Conservation (phyloP, 202 grass and related monocot species). For the Schoenoplectus triqueter region DNA sequence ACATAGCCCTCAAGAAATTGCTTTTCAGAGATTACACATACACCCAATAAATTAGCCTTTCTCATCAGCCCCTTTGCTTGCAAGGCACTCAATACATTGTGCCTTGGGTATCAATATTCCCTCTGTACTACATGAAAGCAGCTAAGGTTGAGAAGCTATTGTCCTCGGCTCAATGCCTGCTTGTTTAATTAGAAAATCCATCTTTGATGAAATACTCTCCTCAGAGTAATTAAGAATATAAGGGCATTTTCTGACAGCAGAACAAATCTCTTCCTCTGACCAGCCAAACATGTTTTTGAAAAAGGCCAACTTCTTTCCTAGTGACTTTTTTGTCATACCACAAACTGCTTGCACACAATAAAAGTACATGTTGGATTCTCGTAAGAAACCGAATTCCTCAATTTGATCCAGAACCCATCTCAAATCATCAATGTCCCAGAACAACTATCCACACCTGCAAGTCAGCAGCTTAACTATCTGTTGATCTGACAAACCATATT, state of each 20-base stretch:
- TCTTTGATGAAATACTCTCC: not conserved
- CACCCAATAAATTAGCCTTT: not conserved
- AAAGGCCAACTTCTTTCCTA: conserved; percentile 40
- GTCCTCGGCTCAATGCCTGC: not conserved
- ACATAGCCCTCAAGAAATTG: not conserved
- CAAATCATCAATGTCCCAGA: conserved; percentile 44
- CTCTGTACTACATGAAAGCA: conserved; percentile 35
- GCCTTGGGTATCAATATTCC: conserved; percentile 33
- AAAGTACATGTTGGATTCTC: conserved; percentile 56
- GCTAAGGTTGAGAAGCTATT: not conserved
- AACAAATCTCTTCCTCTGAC: conserved; percentile 34
- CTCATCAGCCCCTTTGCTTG: conserved; percentile 34
- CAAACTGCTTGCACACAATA: conserved; percentile 35
- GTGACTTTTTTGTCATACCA: conserved; percentile 50
- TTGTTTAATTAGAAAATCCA: conserved; percentile 35
- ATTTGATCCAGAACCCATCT: conserved; percentile 41
- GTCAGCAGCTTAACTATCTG: conserved; percentile 48
- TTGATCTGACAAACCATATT: conserved; percentile 55
- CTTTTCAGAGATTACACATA: not conserved
- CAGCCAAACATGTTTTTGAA: conserved; percentile 40
- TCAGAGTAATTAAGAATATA: conserved; percentile 24
- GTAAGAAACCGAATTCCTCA: conserved; percentile 50
- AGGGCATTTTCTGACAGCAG: conserved; percentile 39
- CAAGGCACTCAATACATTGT: conserved; percentile 51
- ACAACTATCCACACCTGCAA: conserved; percentile 38